Base-by-base conservation (phyloP, 1,284 basidiomycete species). In the Tilletia setariae region DNA sequence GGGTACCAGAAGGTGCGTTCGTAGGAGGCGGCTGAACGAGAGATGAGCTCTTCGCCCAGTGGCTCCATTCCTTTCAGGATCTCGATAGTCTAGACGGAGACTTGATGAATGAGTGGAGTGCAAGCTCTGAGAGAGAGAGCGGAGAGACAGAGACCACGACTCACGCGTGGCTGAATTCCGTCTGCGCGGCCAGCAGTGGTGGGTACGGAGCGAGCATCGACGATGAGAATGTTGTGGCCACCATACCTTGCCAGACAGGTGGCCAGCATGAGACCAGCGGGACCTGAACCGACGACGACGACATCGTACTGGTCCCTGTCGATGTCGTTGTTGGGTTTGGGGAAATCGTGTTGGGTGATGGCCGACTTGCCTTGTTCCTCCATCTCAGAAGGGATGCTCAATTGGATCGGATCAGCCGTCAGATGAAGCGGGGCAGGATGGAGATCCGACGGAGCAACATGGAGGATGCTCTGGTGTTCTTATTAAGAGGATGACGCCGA, bases 41-140 rank as follows among this genome's bases (percentile, higher is more conserved):
- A 67, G 61, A 79, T 73, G 64, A 82, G 76, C 63, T 82, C 79
- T 44, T 72, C 69, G 56, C 81, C 81, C 1, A 82, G 70, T 19
- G 81, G 81, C 71, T 81, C 74, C 80, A 82, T 82, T 73, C 80
- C 82, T 44, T 74, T 74, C 28, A 92, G 83, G 6, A 91, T 88
- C 81, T 92, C 91, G 63, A 91, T 87, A 16, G 78, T 79, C 23
- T 68, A 56, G 8, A 66, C 21, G 35, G 62, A 19, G 51, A n/a
- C n/a, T n/a, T n/a, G 65, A 1, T 53, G 2, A n/a, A 21, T 11
- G 23, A 30, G 4, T 1, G 59, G 28, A 19, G 1, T 30, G 15
- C 59, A 3, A 16, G 46, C 1, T n/a, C n/a, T n/a, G n/a, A n/a
- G n/a, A n/a, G n/a, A n/a, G n/a, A n/a, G n/a, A n/a, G n/a, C n/a